A percentile compares a stretch with the other conserved stretches of the same genome.
Evolutionary conservation across 495 filamentous ascomycete genomes (phyloP).

Genomic region (Chaetomium cochliodes): DNA sequence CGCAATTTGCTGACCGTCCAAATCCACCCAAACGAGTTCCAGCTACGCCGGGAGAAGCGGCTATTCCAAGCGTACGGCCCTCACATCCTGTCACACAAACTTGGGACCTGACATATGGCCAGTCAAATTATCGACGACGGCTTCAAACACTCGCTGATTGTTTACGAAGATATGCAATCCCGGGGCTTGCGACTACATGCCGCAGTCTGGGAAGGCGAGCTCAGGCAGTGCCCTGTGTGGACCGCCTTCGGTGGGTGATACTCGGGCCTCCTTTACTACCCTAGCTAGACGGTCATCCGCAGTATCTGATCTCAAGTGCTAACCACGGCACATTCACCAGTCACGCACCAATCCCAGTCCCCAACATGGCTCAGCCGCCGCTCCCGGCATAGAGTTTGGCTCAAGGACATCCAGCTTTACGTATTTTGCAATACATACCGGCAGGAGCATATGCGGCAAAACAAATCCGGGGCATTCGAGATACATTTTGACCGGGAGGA

Average conservation of each 20-base stretch:
- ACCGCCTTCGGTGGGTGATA: constrained; percentile 61
- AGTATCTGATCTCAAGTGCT: not conserved
- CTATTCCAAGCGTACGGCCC: constrained; percentile 65
- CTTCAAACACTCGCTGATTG: constrained; percentile 66
- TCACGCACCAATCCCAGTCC: constrained; percentile 59
- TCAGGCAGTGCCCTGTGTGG: constrained; percentile 64
- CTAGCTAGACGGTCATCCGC: not conserved
- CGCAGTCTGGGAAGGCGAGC: constrained; percentile 50
- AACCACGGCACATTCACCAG: constrained; percentile 29
- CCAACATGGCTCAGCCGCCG: constrained; percentile 56
- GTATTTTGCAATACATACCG: constrained; percentile 63
- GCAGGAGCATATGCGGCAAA: constrained; percentile 47
- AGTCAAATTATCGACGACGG: constrained; percentile 72
- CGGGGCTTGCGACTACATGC: constrained; percentile 58
- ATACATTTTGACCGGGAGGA: constrained; percentile 46
- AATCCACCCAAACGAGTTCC: constrained; percentile 56
- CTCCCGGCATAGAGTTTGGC: constrained; percentile 53
- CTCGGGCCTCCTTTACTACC: not conserved
- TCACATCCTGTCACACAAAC: not conserved
- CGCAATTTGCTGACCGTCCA: constrained; percentile 58
- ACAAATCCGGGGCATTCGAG: constrained; percentile 46
- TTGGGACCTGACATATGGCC: not conserved
- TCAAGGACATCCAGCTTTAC: constrained; percentile 61
- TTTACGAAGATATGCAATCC: constrained; percentile 66
- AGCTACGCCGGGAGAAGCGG: constrained; percentile 61